Base-by-base conservation (phyloP, 139 green algal species). In the Closterium sp. region DNA sequence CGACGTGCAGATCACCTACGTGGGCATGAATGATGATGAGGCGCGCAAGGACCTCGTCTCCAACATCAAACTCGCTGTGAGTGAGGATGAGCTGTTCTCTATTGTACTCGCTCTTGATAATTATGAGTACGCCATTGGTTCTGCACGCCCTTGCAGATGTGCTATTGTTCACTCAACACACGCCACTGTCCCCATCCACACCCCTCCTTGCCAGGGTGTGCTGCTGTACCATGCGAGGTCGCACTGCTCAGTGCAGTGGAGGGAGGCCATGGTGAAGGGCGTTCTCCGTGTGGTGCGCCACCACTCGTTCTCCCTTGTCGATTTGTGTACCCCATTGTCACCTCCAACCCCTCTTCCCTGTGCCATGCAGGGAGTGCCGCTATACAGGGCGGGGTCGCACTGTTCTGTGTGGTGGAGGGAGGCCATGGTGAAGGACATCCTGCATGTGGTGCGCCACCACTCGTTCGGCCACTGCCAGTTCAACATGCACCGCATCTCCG, bases 401-500 rank as follows among this genome's bases (percentile, higher is more conserved):
- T 92, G 90, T 86, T 28, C 42, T 2, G 31, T 90, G 19, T 19
- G 13, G 85, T 92, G 90, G 90, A 2, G 90, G 9, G 86, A 92
- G 22, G 85, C 19, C 2, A 45, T 92, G 22, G 11, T 90, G 84
- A 27, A 90, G 21, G 21, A 29, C n/a, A 62, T 92, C 13, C 30
- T 91, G 86, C 85, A 22, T 0, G 42, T 90, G 17, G 85, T 93
- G 11, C 90, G 50, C 17, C 31, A 45, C 32, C 90, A 93, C 90
- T 89, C 31, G 24, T 91, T 91, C 9, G 90, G 90, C 19, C 31
- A 6, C 31, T 93, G 90, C 90, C 86, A 91, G 70, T 91, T 91
- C 90, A 93, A 93, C 86, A 73, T 93, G 31, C 34, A 50, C 28
- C 24, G 89, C 34, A 90, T 45, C 84, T 50, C 34, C 27, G 89